A percentile compares a stretch with the other conserved stretches of the same genome.
phyloP scores from a whole-genome alignment of 208 protist species.

The Trypanosoma caninum region DNA sequence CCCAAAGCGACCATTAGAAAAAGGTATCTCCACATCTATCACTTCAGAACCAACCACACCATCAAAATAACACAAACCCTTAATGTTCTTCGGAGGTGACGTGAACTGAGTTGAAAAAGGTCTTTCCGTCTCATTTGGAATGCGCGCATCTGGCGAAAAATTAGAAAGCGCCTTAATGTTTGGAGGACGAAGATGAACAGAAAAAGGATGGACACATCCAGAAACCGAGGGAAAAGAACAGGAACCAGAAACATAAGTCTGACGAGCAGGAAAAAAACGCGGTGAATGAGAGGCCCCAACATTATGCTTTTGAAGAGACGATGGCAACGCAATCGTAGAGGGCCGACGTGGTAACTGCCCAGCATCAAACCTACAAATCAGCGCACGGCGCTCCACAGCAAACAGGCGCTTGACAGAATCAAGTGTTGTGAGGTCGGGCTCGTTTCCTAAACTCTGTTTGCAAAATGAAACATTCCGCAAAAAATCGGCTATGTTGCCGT shows the following conservation, averaged over 20 bases:
- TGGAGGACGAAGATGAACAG: neutral
- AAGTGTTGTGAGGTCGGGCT: neutral
- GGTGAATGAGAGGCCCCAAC: neutral
- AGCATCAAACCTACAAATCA: neutral
- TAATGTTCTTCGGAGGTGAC: neutral
- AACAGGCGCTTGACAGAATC: slow-evolving; percentile 11
- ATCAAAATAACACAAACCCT: neutral
- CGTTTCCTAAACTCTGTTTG: neutral
- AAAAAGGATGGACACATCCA: slow-evolving; percentile 2
- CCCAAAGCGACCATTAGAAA: too few relatives aligned
- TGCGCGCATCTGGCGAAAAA: neutral
- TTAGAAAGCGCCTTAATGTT: neutral
- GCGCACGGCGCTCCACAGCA: neutral
- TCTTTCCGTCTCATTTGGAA: neutral
- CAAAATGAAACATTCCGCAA: neutral
- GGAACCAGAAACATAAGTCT: neutral
- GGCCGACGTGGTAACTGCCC: slow-evolving; percentile 4
- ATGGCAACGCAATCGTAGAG: neutral
- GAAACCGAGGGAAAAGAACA: neutral
- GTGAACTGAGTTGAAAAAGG: neutral
- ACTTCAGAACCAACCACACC: too few relatives aligned
- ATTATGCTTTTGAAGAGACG: neutral
- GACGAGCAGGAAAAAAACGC: neutral
- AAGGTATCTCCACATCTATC: too few relatives aligned
- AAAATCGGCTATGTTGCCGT: neutral